phyloP scores from a whole-genome alignment of 129 eudicot species.

The Escallonia herrerae region DNA sequence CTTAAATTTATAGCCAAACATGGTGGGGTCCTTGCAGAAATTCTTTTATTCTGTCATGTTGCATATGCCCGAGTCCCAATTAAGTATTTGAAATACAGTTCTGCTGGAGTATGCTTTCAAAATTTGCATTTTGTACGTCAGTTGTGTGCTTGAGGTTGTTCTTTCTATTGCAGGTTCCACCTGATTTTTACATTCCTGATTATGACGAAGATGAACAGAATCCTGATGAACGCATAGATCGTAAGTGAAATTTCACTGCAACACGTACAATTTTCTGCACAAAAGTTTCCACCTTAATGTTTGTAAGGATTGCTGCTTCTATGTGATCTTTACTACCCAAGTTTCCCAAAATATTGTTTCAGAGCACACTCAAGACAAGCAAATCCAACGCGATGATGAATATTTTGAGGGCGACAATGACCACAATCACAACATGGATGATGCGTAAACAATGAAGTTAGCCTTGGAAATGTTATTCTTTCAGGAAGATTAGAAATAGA shows the following conservation, averaged over 20 bases:
- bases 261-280: no score
- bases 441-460: conserved; percentile 19
- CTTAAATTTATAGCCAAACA: no score
- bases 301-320: background rate
- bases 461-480: background rate
- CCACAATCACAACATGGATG: conserved; percentile 64
- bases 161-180: conserved; percentile 62
- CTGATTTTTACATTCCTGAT: conserved; percentile 95
- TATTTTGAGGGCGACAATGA: conserved; percentile 91
- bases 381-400: conserved; percentile 81
- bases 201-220: conserved; percentile 87
- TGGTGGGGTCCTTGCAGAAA: no score
- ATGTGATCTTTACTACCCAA: background rate
- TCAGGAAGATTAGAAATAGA: background rate
- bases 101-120: no score
- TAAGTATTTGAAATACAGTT: no score
- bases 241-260: conserved; percentile 41
- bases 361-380: conserved; percentile 87
- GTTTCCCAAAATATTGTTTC: background rate
- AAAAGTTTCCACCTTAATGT: no score
- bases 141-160: no score
- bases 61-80: no score
- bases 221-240: conserved; percentile 79
- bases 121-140: no score
- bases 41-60: no score